phyloP scores from a whole-genome alignment of 2,329 filamentous ascomycete species.

The Hypoxylon sp. region DNA sequence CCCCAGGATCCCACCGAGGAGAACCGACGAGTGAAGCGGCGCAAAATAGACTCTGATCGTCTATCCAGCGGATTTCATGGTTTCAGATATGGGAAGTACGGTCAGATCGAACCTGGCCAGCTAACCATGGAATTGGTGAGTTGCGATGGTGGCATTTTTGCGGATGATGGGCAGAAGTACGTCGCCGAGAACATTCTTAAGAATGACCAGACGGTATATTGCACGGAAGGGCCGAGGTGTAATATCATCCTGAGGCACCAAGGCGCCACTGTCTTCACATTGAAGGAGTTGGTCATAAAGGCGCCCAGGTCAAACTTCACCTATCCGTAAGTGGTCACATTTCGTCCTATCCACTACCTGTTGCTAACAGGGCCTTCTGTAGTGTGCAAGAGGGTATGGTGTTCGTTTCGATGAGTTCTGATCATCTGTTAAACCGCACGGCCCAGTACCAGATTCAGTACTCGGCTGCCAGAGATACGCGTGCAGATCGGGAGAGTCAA shows the following conservation, averaged over 20 bases:
- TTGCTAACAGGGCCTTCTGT: conserved; percentile 46
- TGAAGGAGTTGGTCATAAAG: conserved; percentile 89
- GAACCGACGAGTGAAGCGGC: conserved; percentile 70
- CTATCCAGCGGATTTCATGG: conserved; percentile 62
- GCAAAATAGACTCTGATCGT: conserved; percentile 76
- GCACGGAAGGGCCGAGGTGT: conserved; percentile 87
- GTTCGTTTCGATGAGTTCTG: conserved; percentile 86
- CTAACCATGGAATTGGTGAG: conserved; percentile 89
- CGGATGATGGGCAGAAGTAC: conserved; percentile 69
- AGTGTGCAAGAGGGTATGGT: conserved; percentile 93
- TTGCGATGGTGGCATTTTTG: conserved; percentile 84
- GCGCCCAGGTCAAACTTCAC: conserved; percentile 85
- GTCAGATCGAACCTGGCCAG: conserved; percentile 85
- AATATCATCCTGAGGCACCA: conserved; percentile 88
- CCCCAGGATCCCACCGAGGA: conserved; percentile 48
- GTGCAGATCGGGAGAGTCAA: conserved; percentile 47
- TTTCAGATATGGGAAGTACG: conserved; percentile 86
- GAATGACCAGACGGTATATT: conserved; percentile 87
- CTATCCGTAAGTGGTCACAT: conserved; percentile 76
- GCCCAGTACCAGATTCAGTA: conserved; percentile 81
- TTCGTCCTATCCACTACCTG: conserved; percentile 44
- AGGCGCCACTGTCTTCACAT: conserved; percentile 81
- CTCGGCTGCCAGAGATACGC: conserved; percentile 48
- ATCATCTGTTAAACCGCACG: conserved; percentile 79
- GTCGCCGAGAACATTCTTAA: conserved; percentile 84